Conservation (phyloP, 192 early-diverging fungal genomes). For the Backusella australiensis region DNA sequence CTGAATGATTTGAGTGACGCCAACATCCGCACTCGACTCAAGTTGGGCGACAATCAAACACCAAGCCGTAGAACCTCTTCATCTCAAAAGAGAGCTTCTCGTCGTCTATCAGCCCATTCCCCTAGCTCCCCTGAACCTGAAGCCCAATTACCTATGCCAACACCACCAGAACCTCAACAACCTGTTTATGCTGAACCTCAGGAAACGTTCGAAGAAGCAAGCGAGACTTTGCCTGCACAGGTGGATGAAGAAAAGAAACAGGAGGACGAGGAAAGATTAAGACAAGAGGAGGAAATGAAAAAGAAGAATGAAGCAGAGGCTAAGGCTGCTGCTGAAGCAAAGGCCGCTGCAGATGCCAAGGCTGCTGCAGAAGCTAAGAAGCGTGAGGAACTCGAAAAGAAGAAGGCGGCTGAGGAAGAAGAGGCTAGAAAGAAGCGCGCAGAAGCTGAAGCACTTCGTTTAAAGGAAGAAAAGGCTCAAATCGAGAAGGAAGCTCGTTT, state of each 20-base stretch:
- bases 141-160: background rate
- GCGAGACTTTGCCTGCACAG: background rate
- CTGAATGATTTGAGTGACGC: constrained; percentile 34
- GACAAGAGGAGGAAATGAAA: constrained; percentile 37
- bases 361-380: constrained; percentile 3
- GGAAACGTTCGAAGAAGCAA: constrained; percentile 5
- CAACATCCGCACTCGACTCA: constrained; percentile 33
- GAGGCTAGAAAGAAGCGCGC: constrained; percentile 22
- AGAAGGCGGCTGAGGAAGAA: constrained; percentile 46
- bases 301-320: background rate
- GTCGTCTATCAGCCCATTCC: constrained; percentile 1
- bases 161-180: background rate
- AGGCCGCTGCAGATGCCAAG: constrained; percentile 1
- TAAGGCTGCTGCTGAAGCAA: constrained; percentile 1
- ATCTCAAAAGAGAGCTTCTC: constrained; percentile 15
- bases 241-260: constrained; percentile 24
- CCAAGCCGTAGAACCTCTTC: constrained; percentile 3
- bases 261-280: constrained; percentile 18
- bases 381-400: background rate
- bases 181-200: background rate
- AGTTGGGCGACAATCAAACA: constrained; percentile 22
- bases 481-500: background rate
- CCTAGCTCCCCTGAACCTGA: background rate
- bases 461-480: constrained; percentile 42
- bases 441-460: constrained; percentile 11